Conservation (phyloP, 768 basidiomycete species). For the Suillus paluster region DNA sequence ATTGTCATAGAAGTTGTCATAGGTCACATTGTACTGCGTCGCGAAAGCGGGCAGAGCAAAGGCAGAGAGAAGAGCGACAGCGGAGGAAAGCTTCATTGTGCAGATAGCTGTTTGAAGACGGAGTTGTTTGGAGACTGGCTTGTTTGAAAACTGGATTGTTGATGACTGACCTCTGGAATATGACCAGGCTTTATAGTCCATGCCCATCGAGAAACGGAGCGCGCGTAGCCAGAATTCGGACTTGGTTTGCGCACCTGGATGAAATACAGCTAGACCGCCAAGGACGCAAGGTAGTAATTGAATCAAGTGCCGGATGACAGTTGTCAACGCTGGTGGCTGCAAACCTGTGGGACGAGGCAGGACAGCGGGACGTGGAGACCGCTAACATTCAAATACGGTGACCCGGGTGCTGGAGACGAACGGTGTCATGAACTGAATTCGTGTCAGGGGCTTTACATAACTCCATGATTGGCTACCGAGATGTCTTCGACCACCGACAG, state of each 20-base stretch:
- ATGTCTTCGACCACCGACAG: slow-evolving; percentile 74
- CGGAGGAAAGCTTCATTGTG: slow-evolving; percentile 36
- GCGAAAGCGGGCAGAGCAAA: slow-evolving; percentile 23
- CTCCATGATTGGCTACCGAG: slow-evolving; percentile 38
- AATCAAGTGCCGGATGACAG: neutral
- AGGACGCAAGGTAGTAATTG: neutral
- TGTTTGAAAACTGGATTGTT: neutral
- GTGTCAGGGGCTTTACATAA: neutral
- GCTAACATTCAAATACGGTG: neutral
- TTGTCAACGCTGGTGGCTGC: neutral
- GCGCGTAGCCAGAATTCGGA: neutral
- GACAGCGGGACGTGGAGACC: neutral
- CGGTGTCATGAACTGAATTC: neutral
- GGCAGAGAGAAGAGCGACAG: slow-evolving; percentile 14
- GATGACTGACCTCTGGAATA: neutral
- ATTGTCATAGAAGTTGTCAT: slow-evolving; percentile 39
- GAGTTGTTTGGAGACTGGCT: neutral
- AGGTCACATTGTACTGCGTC: slow-evolving; percentile 28
- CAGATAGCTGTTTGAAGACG: slow-evolving; percentile 27
- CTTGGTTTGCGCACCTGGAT: neutral
- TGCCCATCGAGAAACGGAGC: neutral
- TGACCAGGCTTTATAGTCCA: neutral
- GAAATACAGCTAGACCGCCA: no score
- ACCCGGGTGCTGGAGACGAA: neutral
- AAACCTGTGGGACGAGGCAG: neutral